These are phyloP conservation scores for Nicotiana noctiflora DNA, from an alignment of 257 asterid species.

Conservation along the genomic window DNA sequence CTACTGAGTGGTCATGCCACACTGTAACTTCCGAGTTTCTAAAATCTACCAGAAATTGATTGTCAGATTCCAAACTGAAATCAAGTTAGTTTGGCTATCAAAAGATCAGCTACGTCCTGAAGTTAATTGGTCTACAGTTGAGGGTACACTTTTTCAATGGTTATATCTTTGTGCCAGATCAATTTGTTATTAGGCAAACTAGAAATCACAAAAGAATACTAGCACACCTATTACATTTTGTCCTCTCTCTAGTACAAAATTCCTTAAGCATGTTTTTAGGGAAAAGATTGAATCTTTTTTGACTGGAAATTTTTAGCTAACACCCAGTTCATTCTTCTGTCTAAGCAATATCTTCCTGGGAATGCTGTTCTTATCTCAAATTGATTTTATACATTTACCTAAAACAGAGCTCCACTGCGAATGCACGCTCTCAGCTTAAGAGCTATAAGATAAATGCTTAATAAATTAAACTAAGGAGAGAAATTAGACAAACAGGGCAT, in stretches of 20 bases:
- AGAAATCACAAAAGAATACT: neutral
- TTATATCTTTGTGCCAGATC: neutral
- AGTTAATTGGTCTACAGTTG: neutral
- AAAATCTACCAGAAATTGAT: no score
- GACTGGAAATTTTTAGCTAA: neutral
- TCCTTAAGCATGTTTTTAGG: neutral
- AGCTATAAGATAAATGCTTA: neutral
- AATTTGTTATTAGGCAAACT: neutral
- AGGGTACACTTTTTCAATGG: neutral
- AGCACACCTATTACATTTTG: neutral
- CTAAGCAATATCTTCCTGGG: neutral
- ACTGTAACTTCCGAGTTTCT: no score
- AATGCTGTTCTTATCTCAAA: neutral
- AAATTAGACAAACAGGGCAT: conserved; percentile 2
- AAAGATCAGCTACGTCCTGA: neutral
- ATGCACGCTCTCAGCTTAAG: neutral
- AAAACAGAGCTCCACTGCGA: neutral
- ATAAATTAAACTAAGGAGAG: conserved; percentile 1
- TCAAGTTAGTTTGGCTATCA: neutral
- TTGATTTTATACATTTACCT: neutral
- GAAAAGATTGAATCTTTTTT: neutral
- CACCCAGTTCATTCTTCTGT: neutral
- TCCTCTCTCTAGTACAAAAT: neutral
- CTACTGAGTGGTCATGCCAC: no score
- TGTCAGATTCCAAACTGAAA: no score